Percentiles rank a stretch among this genome's conserved stretches.
Evolutionary conservation across 345 rosid species (phyloP).

Genomic region (Boechera retrofracta): DNA sequence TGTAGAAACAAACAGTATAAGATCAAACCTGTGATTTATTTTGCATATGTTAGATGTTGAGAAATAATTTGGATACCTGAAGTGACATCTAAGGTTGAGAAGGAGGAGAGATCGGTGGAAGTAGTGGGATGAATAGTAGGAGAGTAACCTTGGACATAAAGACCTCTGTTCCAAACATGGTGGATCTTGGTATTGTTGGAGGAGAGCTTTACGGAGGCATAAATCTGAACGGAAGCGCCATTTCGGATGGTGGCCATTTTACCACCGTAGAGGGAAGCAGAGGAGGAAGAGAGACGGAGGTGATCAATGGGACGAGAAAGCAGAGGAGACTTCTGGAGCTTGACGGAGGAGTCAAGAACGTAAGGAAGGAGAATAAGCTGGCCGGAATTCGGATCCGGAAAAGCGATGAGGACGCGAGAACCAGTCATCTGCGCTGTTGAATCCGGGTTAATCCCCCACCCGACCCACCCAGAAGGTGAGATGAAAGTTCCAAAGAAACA

Average conservation of each 20-base stretch:
- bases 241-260: slow-evolving; percentile 86
- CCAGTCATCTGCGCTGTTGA: slow-evolving; percentile 80
- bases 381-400: slow-evolving; percentile 89
- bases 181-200: slow-evolving; percentile 74
- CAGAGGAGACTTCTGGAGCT: slow-evolving; percentile 82
- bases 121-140: slow-evolving; percentile 97
- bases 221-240: slow-evolving; percentile 82
- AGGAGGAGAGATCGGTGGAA: slow-evolving; percentile 77
- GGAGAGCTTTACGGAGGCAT: slow-evolving; percentile 63
- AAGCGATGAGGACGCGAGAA: slow-evolving; percentile 77
- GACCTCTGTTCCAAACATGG: slow-evolving; percentile 95
- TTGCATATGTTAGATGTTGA: neutral
- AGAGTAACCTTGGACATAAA: slow-evolving; percentile 95
- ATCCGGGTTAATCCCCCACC: slow-evolving; percentile 80
- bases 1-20: neutral
- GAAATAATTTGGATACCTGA: slow-evolving; percentile 49
- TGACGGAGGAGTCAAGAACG: slow-evolving; percentile 74
- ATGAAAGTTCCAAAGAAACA: slow-evolving; percentile 92
- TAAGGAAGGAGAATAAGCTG: slow-evolving; percentile 79
- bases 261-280: slow-evolving; percentile 82
- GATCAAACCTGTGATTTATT: neutral
- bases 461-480: slow-evolving; percentile 98
- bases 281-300: slow-evolving; percentile 75
- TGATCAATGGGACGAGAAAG: slow-evolving; percentile 81
- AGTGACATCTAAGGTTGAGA: slow-evolving; percentile 70